Conservation (phyloP, 169 alveolate species). For the Perkinsus olseni region DNA sequence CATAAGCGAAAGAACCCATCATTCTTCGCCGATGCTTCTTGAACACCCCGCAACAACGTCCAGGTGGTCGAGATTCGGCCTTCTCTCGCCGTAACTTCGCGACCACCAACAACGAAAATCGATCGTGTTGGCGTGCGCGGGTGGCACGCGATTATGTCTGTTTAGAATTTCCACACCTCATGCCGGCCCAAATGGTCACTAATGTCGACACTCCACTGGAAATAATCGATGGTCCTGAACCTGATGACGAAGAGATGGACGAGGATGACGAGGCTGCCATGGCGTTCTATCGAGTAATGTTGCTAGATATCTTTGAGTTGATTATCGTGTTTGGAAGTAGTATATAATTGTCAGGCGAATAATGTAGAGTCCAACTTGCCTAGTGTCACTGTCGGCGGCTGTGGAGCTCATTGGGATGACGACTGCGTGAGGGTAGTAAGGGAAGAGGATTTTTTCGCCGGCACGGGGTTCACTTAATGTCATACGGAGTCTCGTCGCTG, state of each 20-base stretch:
- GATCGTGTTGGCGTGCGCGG: background rate
- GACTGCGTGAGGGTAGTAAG: background rate
- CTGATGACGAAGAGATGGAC: background rate
- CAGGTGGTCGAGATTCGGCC: too few species aligned
- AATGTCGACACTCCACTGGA: background rate
- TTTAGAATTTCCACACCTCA: background rate
- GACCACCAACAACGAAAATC: background rate
- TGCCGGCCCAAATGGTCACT: background rate
- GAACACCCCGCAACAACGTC: too few species aligned
- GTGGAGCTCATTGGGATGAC: background rate
- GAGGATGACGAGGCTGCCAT: background rate
- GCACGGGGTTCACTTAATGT: too few species aligned
- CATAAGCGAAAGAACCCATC: too few species aligned
- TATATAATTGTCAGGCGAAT: background rate
- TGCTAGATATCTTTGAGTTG: background rate
- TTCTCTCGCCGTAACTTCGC: too few species aligned
- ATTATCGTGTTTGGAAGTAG: background rate
- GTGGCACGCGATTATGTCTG: background rate
- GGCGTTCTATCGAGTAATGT: background rate
- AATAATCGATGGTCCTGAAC: background rate
- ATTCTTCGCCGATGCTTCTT: too few species aligned
- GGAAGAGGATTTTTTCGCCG: background rate
- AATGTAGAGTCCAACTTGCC: background rate
- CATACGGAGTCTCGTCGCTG: too few species aligned
- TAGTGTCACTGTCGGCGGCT: background rate